These are phyloP conservation scores for Thymus quinquecostatus DNA, from an alignment of 257 asterid genomes.

Conservation along the genomic window DNA sequence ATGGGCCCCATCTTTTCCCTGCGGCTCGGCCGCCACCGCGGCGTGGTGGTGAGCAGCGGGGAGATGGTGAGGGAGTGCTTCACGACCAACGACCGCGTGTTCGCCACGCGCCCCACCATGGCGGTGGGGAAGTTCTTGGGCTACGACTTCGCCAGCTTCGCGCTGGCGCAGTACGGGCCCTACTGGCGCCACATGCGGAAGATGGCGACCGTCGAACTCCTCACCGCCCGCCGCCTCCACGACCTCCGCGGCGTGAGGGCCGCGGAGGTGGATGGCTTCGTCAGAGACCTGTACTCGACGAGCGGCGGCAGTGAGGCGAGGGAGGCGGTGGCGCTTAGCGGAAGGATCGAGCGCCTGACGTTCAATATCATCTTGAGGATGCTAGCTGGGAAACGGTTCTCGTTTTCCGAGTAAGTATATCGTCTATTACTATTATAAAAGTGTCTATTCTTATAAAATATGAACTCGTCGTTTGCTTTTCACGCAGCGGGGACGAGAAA, in stretches of 20 bases:
- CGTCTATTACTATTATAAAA: too few species aligned
- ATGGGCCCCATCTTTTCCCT: conserved; percentile 62
- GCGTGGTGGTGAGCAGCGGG: conserved; percentile 56
- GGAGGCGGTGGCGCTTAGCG: conserved; percentile 28
- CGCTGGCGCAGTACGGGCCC: conserved; percentile 54
- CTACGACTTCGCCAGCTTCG: conserved; percentile 41
- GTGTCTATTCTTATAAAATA: too few species aligned
- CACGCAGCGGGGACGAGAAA: conserved; percentile 9
- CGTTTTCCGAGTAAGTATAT: conserved; percentile 7
- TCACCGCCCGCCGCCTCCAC: conserved; percentile 44
- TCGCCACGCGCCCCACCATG: conserved; percentile 49
- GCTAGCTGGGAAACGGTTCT: conserved; percentile 51
- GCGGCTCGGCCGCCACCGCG: conserved; percentile 49
- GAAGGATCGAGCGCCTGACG: conserved; percentile 49
- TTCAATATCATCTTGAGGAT: conserved; percentile 41
- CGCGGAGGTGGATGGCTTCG: conserved; percentile 39
- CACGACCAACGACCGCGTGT: conserved; percentile 53
- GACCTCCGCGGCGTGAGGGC: conserved; percentile 45
- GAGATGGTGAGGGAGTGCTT: conserved; percentile 54
- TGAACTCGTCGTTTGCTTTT: not conserved
- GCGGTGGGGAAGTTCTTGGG: conserved; percentile 44
- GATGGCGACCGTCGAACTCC: conserved; percentile 50
- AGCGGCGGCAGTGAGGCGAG: not conserved
- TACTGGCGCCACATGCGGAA: conserved; percentile 64
- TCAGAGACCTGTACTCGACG: conserved; percentile 34